Conservation (phyloP, 805 yeast genomes). For the Kodamaea restingae region DNA sequence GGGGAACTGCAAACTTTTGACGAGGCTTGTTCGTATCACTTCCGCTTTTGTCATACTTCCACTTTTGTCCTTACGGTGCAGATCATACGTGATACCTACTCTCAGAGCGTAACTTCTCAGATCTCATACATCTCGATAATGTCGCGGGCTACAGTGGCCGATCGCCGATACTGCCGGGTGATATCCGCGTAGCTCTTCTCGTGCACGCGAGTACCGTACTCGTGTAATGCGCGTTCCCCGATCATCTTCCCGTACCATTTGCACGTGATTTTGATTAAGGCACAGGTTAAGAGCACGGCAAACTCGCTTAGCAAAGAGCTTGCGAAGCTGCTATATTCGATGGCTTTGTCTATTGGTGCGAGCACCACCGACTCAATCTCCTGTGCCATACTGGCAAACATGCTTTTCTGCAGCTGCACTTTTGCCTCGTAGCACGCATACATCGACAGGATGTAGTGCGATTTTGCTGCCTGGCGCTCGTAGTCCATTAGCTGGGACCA, state of each 20-base stretch:
- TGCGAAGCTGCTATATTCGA: background rate
- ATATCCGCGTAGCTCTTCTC: background rate
- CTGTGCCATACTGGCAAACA: constrained; percentile 1
- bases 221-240: constrained; percentile 5
- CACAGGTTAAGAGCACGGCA: constrained; percentile 5
- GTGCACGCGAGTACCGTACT: background rate
- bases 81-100: no score
- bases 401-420: constrained; percentile 2
- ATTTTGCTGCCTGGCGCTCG: background rate
- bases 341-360: constrained; percentile 1
- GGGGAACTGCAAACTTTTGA: no score
- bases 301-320: constrained; percentile 5
- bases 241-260: constrained; percentile 5
- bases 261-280: constrained; percentile 4
- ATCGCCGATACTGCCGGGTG: background rate
- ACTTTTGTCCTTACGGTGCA: no score
- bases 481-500: constrained; percentile 9
- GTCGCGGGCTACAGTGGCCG: background rate
- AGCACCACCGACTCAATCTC: background rate
- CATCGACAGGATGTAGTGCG: constrained; percentile 8
- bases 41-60: no score
- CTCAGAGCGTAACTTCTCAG: no score
- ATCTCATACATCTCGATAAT: no score
- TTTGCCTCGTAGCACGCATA: constrained; percentile 10
- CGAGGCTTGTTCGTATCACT: no score